Conservation (phyloP, 208 protist genomes). For the Trypanosoma congolense region DNA sequence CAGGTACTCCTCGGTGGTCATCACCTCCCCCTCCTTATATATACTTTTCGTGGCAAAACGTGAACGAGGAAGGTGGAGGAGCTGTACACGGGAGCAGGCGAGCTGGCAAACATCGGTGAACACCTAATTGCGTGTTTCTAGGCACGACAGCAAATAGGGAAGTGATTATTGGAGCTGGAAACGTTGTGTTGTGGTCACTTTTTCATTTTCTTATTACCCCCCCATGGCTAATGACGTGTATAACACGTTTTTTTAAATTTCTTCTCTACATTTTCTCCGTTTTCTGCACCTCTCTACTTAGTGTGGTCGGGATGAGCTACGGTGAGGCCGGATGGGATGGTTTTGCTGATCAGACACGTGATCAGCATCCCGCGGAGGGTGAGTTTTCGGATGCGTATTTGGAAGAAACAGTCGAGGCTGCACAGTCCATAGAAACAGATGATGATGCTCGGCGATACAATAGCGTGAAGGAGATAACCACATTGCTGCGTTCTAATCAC, state of each 20-base stretch:
- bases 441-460: constrained; percentile 79
- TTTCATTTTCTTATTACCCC: constrained; percentile 5
- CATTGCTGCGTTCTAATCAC: constrained; percentile 70
- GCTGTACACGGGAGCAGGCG: neutral
- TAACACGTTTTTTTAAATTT: too few relatives aligned
- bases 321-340: constrained; percentile 61
- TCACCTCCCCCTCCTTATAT: neutral
- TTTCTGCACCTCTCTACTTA: constrained; percentile 9
- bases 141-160: neutral
- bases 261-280: constrained; percentile 5
- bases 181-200: neutral
- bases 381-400: constrained; percentile 23
- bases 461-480: constrained; percentile 77
- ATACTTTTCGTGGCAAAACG: neutral
- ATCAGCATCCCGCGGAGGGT: constrained; percentile 6
- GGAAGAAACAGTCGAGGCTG: constrained; percentile 26
- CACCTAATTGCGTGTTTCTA: too few relatives aligned
- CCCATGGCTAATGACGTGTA: too few relatives aligned
- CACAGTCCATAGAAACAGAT: constrained; percentile 36
- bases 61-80: neutral
- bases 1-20: neutral
- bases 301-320: constrained; percentile 32
- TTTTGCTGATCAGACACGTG: constrained; percentile 1
- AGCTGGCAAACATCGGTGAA: too few relatives aligned
- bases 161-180: neutral